Evolutionary conservation across 169 alveolate genomes (phyloP).

Genomic region (Plasmodium yoelii): DNA sequence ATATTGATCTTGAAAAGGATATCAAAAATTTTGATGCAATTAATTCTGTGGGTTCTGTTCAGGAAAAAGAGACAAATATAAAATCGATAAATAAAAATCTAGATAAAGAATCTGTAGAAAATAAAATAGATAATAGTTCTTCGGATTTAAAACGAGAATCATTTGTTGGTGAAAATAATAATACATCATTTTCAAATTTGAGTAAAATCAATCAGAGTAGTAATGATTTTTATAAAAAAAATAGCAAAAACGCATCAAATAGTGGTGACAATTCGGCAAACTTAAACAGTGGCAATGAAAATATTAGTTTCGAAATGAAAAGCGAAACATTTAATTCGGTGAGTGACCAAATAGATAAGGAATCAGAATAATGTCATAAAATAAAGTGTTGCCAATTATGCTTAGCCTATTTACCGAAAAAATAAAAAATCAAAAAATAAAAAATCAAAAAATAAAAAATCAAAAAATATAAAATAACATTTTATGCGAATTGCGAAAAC

Average conservation of each 20-base stretch:
- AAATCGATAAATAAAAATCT: background rate
- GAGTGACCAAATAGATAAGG: background rate
- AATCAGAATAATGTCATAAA: background rate
- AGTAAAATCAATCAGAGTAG: background rate
- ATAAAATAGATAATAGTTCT: constrained; percentile 4
- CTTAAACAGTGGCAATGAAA: constrained; percentile 5
- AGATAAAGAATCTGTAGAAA: background rate
- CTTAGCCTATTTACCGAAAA: too few species aligned
- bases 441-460: too few species aligned
- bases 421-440: too few species aligned
- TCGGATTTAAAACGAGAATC: background rate
- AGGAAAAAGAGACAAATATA: background rate
- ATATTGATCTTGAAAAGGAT: constrained; percentile 67
- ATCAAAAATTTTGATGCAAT: constrained; percentile 35
- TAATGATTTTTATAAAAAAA: constrained; percentile 23
- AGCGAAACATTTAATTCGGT: background rate
- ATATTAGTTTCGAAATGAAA: background rate
- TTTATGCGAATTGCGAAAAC: too few species aligned
- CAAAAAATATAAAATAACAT: too few species aligned
- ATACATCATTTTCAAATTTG: background rate
- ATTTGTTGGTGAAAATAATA: background rate
- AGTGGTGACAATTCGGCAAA: constrained; percentile 9
- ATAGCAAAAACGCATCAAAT: constrained; percentile 20
- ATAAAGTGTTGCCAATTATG: too few species aligned
- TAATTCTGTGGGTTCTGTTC: background rate